A percentile compares a stretch with the other conserved stretches of the same genome.
Evolutionary conservation across 768 basidiomycete species (phyloP).

Genomic region (Macrolepiota fuliginosa): DNA sequence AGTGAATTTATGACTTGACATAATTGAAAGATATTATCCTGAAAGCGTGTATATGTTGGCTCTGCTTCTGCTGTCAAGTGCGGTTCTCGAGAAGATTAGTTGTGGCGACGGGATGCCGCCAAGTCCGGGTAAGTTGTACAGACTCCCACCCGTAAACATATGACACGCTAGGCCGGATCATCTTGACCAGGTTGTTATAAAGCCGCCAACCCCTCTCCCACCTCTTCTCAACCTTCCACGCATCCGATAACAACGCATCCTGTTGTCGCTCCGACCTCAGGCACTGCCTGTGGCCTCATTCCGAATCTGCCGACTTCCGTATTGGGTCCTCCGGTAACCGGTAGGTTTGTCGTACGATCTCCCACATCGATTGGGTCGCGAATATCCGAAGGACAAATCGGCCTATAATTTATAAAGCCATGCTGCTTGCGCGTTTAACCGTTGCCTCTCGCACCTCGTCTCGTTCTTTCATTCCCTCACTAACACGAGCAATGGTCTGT

Average conservation of each 20-base stretch:
- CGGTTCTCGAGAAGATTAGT: neutral
- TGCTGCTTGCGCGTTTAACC: constrained; percentile 44
- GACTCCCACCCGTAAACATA: constrained; percentile 20
- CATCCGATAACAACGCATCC: constrained; percentile 4
- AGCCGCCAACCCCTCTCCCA: neutral
- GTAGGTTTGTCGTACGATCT: constrained; percentile 39
- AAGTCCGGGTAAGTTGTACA: neutral
- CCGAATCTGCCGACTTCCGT: neutral
- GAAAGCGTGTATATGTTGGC: too few relatives aligned
- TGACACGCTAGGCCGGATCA: constrained; percentile 24
- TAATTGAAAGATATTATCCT: too few relatives aligned
- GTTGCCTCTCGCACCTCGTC: constrained; percentile 40
- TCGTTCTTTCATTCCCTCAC: constrained; percentile 34
- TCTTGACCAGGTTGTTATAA: constrained; percentile 11
- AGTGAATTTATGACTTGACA: constrained; percentile 44
- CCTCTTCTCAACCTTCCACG: neutral
- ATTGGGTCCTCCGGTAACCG: constrained; percentile 13
- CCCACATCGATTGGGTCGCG: constrained; percentile 23
- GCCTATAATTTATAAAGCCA: constrained; percentile 23
- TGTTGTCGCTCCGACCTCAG: neutral
- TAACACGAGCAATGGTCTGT: constrained; percentile 53
- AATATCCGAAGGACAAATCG: constrained; percentile 20
- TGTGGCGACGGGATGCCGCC: neutral
- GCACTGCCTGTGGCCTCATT: neutral
- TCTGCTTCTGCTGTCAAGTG: neutral